Evolutionary conservation across 2,329 filamentous ascomycete genomes (phyloP).

Genomic region (Nigrograna mackinnonii): DNA sequence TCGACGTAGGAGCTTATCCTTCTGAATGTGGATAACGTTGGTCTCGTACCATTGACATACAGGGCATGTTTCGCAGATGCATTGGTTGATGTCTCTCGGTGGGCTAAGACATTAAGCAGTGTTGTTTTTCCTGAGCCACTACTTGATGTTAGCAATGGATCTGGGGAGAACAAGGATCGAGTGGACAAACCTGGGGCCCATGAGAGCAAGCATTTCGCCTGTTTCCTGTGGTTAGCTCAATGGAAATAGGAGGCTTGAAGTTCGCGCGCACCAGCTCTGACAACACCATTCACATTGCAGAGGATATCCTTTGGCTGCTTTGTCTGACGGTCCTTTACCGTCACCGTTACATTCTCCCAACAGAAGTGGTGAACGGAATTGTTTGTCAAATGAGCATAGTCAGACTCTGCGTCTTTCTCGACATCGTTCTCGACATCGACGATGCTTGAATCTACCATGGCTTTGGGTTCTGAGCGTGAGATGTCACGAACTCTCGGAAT

Average conservation of each 20-base stretch:
- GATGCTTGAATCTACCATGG: too few species aligned
- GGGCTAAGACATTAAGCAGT: conserved; percentile 77
- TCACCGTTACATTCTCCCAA: conserved; percentile 70
- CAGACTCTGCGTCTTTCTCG: conserved; percentile 48
- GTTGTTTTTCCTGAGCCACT: conserved; percentile 77
- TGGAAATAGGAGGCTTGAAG: conserved; percentile 30
- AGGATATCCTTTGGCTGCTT: conserved; percentile 67
- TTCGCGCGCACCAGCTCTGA: conserved; percentile 59
- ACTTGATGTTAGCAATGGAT: conserved; percentile 1
- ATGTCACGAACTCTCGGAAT: too few species aligned
- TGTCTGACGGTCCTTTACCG: conserved; percentile 71
- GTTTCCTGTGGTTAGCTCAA: conserved; percentile 24
- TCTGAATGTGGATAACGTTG: conserved; percentile 61
- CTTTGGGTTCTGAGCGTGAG: too few species aligned
- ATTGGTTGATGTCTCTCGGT: conserved; percentile 58
- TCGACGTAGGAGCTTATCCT: conserved; percentile 78
- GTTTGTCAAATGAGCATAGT: conserved; percentile 63
- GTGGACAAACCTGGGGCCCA: conserved; percentile 67
- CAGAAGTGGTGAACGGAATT: conserved; percentile 65
- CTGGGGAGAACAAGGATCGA: conserved; percentile 1
- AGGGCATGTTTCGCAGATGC: conserved; percentile 58
- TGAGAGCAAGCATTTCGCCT: conserved; percentile 75
- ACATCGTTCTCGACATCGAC: too few species aligned
- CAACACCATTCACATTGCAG: conserved; percentile 63
- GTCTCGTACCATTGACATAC: conserved; percentile 64